Base-by-base conservation (phyloP, 345 rosid species). In the Orychophragmus violaceus region DNA sequence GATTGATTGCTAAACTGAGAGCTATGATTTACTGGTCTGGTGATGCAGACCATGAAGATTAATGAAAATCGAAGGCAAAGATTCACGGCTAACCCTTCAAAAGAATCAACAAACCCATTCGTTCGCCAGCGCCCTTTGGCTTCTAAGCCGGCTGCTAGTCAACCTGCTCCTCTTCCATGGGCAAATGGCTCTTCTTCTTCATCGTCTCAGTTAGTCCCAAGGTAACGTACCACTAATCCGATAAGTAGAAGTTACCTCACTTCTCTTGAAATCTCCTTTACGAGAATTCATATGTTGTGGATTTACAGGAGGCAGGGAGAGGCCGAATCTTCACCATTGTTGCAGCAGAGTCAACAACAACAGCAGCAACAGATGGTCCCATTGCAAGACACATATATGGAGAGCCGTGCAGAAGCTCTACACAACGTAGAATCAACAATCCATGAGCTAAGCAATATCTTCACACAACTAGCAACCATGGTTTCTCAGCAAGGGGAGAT, bases 401-500 rank as follows among this genome's bases (percentile, higher is more conserved):
- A 86, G 75, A 83, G 93, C 69, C 79, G 92, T 7, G 93, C 93
- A 46, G 88, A 86, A 80, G 93, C 93, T 30, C 80, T 89, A 60
- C 93, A 82, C 54, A 86, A 83, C 27, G 90, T 89, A 5, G 93
- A 89, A 80, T 86, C 96, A 67, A 89, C 96, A 37, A 86, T 89
- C 73, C 96, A 89, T 39, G 96, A 89, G 72, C 76, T 86, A 50
- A 14, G 90, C 77, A 79, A 24, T 75, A 89, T 89, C 59, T 89
- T 89, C 66, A 84, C 90, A 6, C 96, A 89, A 72, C 80, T 89
- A 24, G 92, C 92, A 59, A 86, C 88, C 37, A 83, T 89, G 88
- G 92, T 89, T 58, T 86, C 96, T 60, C 96, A 89, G 67, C 96
- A 89, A 79, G 96, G 96, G 51, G 90, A 86, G 79, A 82, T 86